Evolutionary conservation across 2,329 filamentous ascomycete genomes (phyloP).

Genomic region (Pseudogymnoascus sp.): DNA sequence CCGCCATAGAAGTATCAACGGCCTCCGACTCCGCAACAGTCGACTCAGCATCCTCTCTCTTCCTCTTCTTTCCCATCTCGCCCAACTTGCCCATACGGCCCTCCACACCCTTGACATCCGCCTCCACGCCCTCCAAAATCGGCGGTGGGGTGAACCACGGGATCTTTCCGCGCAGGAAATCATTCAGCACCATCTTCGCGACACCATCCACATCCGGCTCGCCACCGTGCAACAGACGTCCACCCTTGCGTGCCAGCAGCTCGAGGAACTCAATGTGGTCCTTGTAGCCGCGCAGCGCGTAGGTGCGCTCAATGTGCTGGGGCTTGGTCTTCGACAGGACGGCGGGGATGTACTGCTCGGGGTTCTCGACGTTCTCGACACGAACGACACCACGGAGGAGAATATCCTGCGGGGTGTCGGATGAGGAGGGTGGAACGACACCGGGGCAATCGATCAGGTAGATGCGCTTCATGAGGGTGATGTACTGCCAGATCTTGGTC

Average conservation of each 20-base stretch:
- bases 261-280: slow-evolving; percentile 79
- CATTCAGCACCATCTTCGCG: slow-evolving; percentile 93
- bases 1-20: slow-evolving; percentile 29
- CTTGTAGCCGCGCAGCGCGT: slow-evolving; percentile 74
- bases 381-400: slow-evolving; percentile 84
- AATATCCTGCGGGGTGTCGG: slow-evolving; percentile 80
- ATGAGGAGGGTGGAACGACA: slow-evolving; percentile 82
- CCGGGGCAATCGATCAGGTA: slow-evolving; percentile 96
- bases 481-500: slow-evolving; percentile 97
- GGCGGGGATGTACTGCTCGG: slow-evolving; percentile 88
- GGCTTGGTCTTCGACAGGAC: slow-evolving; percentile 74
- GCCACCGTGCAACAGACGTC: slow-evolving; percentile 80
- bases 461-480: slow-evolving; percentile 89
- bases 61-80: slow-evolving; percentile 80
- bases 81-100: slow-evolving; percentile 73
- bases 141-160: slow-evolving; percentile 92
- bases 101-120: slow-evolving; percentile 45
- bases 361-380: slow-evolving; percentile 93
- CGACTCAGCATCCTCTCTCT: slow-evolving; percentile 47
- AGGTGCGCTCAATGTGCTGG: slow-evolving; percentile 86
- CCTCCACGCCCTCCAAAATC: slow-evolving; percentile 44
- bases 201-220: slow-evolving; percentile 92
- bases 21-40: slow-evolving; percentile 33
- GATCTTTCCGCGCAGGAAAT: slow-evolving; percentile 90
- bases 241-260: slow-evolving; percentile 76